Base-by-base conservation (phyloP, 768 basidiomycete genomes). In the Pleurotus djamor region DNA sequence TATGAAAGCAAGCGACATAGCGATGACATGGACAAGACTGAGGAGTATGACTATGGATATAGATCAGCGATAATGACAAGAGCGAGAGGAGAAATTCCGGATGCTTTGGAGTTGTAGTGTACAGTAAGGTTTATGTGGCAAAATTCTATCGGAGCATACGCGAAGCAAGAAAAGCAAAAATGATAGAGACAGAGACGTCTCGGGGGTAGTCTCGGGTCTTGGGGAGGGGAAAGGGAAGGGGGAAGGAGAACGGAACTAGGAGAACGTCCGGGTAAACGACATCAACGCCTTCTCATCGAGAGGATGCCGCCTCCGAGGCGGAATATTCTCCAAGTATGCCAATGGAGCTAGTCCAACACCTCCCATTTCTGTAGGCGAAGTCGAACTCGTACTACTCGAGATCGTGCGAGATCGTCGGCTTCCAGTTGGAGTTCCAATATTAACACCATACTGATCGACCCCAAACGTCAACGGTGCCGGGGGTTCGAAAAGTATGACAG, bases 241-340 rank as follows among this genome's bases (percentile, higher is more conserved):
- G 21, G 49, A 34, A 9, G 0, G 54, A 10, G 28, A 17, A 41
- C 17, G 38, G 37, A 32, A 56, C 44, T 41, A 56, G 4, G 9
- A 43, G 28, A 56, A 56, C 38, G 54, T 56, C 54, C 41, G 54
- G 32, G 78, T 71, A 62, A 87, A 82, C 1, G 82, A 81, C 78
- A 87, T 87, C 52, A 91, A 74, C 5, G 86, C 85, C 67, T 83
- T 80, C 69, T 90, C 87, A 66, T 91, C 89, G 56, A 87, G 68
- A 2, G 87, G 86, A 67, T 91, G 89, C 49, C 89, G 82, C 55
- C 82, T 80, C 14, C 80, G 81, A 13, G 85, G 85, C 14, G 86
- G 79, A 10, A 82, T 77, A 28, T 76, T 83, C 68, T 83, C 78
- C 16, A 89, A 78, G 67, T 87, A 89, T 34, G 83, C 76, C 13